Evolutionary conservation across 2,329 filamentous ascomycete genomes (phyloP).

Genomic region (Ploettnerulaceae sp.): DNA sequence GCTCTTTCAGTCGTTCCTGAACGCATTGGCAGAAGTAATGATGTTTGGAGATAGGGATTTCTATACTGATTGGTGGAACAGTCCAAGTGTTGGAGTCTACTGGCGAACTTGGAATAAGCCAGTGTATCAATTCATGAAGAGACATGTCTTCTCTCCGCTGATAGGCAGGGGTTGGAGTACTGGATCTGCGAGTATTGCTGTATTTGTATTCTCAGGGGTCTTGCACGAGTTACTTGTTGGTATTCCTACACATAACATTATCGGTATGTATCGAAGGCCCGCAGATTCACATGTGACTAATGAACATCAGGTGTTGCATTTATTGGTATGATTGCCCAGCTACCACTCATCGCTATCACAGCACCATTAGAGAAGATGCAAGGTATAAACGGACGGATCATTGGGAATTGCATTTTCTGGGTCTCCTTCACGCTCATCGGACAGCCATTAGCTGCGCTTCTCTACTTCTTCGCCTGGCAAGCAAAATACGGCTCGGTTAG

Average conservation of each 20-base stretch:
- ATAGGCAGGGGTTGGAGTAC: constrained; percentile 77
- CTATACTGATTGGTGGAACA: constrained; percentile 99
- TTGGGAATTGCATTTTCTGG: constrained; percentile 96
- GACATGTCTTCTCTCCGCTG: constrained; percentile 87
- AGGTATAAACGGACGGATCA: constrained; percentile 67
- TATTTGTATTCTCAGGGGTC: constrained; percentile 84
- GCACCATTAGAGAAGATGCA: constrained; percentile 74
- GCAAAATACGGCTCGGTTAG: constrained; percentile 89
- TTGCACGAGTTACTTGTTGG: constrained; percentile 91
- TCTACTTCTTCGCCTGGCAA: constrained; percentile 99
- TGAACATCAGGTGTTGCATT: constrained; percentile 71
- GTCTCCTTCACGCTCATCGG: constrained; percentile 92
- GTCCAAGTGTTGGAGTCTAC: constrained; percentile 76
- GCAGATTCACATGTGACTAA: constrained; percentile 16
- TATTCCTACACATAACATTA: constrained; percentile 88
- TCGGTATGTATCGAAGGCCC: constrained; percentile 55
- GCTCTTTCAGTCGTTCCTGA: constrained; percentile 87
- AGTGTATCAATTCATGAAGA: constrained; percentile 92
- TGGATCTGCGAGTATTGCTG: constrained; percentile 65
- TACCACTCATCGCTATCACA: constrained; percentile 81
- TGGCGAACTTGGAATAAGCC: constrained; percentile 98
- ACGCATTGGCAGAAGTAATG: constrained; percentile 85
- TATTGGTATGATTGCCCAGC: constrained; percentile 86
- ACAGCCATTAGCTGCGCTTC: constrained; percentile 83
- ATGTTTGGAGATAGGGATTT: constrained; percentile 90